These are phyloP conservation scores for Tetrapisispora phaffii DNA, from an alignment of 805 yeast species.

Conservation along the genomic window DNA sequence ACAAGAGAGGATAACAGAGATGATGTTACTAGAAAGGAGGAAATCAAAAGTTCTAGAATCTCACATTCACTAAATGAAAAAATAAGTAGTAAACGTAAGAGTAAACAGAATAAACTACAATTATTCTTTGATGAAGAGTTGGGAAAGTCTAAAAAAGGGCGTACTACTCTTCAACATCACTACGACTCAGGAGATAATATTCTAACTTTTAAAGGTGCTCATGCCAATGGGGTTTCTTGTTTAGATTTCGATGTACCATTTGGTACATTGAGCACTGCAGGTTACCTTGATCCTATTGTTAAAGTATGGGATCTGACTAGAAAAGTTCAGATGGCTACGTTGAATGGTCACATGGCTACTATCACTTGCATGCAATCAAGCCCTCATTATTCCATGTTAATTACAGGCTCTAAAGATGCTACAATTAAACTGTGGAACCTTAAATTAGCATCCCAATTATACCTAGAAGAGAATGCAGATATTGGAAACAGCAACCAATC, in stretches of 20 bases:
- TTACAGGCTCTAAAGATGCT: constrained; percentile 56
- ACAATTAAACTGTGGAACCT: constrained; percentile 52
- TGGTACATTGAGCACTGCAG: constrained; percentile 66
- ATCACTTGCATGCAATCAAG: constrained; percentile 53
- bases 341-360: constrained; percentile 43
- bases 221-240: constrained; percentile 42
- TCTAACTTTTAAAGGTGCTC: constrained; percentile 38
- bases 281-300: constrained; percentile 62
- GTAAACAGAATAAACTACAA: constrained; percentile 9
- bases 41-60: neutral
- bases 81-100: constrained; percentile 25
- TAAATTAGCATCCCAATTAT: constrained; percentile 24
- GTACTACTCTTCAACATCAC: constrained; percentile 52
- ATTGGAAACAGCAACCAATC: constrained; percentile 19
- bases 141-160: constrained; percentile 37
- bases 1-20: neutral
- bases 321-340: constrained; percentile 36
- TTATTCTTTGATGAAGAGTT: constrained; percentile 22
- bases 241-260: constrained; percentile 67
- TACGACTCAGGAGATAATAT: constrained; percentile 52
- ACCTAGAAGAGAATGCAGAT: constrained; percentile 10
- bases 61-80: constrained; percentile 36
- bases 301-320: constrained; percentile 75
- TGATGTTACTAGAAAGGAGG: constrained; percentile 5
- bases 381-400: constrained; percentile 33